Percentiles rank a stretch among this genome's conserved stretches.
These are phyloP conservation scores for Tolypocladium tundrense DNA, from an alignment of 2,329 filamentous ascomycete species.

Conservation along the genomic window DNA sequence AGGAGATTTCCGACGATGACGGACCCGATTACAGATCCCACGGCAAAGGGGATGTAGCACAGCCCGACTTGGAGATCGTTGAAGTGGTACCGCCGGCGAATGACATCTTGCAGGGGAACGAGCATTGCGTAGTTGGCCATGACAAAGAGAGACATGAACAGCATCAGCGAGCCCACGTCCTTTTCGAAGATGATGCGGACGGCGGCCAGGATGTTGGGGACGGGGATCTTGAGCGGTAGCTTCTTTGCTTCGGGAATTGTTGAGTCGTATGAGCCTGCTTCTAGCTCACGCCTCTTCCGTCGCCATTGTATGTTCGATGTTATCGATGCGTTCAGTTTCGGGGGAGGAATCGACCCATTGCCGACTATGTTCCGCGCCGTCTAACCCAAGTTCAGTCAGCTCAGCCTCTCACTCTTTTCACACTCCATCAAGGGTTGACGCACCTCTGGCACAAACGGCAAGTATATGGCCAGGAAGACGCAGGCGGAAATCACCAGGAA, in stretches of 20 bases:
- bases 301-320: slow-evolving; percentile 4
- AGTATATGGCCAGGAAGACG: slow-evolving; percentile 27
- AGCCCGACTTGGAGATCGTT: slow-evolving; percentile 31
- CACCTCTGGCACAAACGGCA: slow-evolving; percentile 25
- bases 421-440: background rate
- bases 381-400: slow-evolving; percentile 6
- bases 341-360: slow-evolving; percentile 31
- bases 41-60: slow-evolving; percentile 27
- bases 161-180: slow-evolving; percentile 20
- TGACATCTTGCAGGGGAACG: slow-evolving; percentile 21
- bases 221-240: slow-evolving; percentile 10
- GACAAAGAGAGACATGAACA: slow-evolving; percentile 24
- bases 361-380: slow-evolving; percentile 33
- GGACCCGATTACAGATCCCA: slow-evolving; percentile 24
- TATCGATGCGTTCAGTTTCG: slow-evolving; percentile 12
- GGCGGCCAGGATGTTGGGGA: slow-evolving; percentile 19
- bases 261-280: background rate
- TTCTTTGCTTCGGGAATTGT: slow-evolving; percentile 3
- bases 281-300: slow-evolving; percentile 5
- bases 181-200: slow-evolving; percentile 23
- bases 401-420: background rate
- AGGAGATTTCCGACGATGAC: slow-evolving; percentile 37
- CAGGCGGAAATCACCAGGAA: slow-evolving; percentile 35
- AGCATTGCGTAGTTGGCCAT: slow-evolving; percentile 22
- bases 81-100: slow-evolving; percentile 20